A percentile compares a stretch with the other conserved stretches of the same genome.
Evolutionary conservation across 2,329 filamentous ascomycete genomes (phyloP).

Genomic region (Didymella exigua): DNA sequence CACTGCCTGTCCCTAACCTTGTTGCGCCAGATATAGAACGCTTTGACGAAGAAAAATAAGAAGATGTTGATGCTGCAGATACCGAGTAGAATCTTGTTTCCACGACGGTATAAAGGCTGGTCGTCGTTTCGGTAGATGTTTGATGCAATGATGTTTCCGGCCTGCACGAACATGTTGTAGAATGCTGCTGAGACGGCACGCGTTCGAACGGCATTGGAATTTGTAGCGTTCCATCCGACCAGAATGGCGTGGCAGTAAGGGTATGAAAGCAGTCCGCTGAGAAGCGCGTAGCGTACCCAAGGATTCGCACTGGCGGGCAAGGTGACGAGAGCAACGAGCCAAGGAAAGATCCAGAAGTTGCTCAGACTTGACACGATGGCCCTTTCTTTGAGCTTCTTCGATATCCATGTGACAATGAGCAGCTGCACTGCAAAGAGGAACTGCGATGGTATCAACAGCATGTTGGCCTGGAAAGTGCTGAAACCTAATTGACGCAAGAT

Average conservation of each 20-base stretch:
- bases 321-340: constrained; percentile 58
- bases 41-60: constrained; percentile 46
- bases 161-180: constrained; percentile 55
- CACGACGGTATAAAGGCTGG: constrained; percentile 52
- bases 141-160: constrained; percentile 53
- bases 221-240: constrained; percentile 49
- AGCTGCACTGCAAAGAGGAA: constrained; percentile 50
- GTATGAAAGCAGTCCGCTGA: constrained; percentile 58
- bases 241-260: constrained; percentile 58
- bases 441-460: constrained; percentile 63
- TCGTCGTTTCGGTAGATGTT: constrained; percentile 58
- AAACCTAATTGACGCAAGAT: constrained; percentile 65
- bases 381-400: constrained; percentile 55
- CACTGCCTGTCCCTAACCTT: constrained; percentile 38
- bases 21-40: constrained; percentile 52
- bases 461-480: constrained; percentile 65
- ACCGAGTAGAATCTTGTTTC: constrained; percentile 47
- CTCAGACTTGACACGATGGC: constrained; percentile 56
- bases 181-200: constrained; percentile 49
- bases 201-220: constrained; percentile 49
- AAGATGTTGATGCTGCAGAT: constrained; percentile 43
- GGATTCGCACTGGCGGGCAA: constrained; percentile 53
- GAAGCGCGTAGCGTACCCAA: constrained; percentile 60
- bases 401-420: constrained; percentile 53
- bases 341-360: constrained; percentile 66